Evolutionary conservation across 495 filamentous ascomycete species (phyloP).

Genomic region (Pyronema omphalodes): DNA sequence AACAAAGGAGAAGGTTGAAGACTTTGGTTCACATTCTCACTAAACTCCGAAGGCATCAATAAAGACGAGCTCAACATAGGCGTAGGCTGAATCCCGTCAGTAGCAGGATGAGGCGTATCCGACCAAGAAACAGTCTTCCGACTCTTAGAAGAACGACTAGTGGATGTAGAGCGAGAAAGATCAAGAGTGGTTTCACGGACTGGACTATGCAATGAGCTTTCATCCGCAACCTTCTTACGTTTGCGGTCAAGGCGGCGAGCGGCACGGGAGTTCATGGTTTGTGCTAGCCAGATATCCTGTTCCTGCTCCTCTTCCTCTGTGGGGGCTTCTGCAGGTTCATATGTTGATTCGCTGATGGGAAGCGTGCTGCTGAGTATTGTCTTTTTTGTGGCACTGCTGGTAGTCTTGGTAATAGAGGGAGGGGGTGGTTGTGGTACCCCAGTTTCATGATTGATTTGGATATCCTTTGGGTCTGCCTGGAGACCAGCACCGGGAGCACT

Average conservation of each 20-base stretch:
- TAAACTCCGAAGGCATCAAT: no score
- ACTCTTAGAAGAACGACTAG: conserved; percentile 18
- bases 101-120: conserved; percentile 1
- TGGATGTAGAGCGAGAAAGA: conserved; percentile 3
- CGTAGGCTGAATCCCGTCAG: neutral
- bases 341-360: neutral
- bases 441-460: no score
- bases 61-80: no score
- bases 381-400: no score
- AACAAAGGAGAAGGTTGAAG: no score
- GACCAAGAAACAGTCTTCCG: conserved; percentile 22
- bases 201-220: neutral
- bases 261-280: neutral
- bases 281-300: conserved; percentile 19
- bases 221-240: neutral
- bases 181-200: neutral
- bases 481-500: neutral
- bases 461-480: no score
- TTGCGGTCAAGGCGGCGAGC: neutral
- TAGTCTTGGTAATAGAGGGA: no score
- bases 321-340: neutral
- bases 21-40: no score
- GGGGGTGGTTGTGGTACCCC: no score
- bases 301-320: conserved; percentile 4
- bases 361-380: neutral